Percentiles rank a stretch among this genome's conserved stretches.
These are phyloP conservation scores for Extremus antarcticus DNA, from an alignment of 495 filamentous ascomycete genomes.

Conservation along the genomic window DNA sequence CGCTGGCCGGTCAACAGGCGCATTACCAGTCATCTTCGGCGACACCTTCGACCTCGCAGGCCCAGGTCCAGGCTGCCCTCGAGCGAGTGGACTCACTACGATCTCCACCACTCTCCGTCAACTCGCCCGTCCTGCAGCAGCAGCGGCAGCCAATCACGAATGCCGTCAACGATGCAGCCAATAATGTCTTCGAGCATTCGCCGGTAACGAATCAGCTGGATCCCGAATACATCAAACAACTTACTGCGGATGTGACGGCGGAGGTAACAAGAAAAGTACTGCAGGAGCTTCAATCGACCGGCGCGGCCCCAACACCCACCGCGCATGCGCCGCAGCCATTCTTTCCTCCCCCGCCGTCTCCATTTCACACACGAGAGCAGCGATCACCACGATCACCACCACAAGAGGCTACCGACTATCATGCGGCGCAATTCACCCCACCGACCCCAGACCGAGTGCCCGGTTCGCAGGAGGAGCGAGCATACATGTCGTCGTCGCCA, in stretches of 20 bases:
- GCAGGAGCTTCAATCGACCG: background rate
- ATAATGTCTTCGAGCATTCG: constrained; percentile 19
- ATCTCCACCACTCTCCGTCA: constrained; percentile 3
- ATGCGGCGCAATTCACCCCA: constrained; percentile 31
- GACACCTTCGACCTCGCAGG: background rate
- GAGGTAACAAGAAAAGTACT: background rate
- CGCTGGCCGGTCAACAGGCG: background rate
- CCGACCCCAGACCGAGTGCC: constrained; percentile 31
- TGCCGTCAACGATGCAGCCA: constrained; percentile 31
- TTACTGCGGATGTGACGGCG: constrained; percentile 27
- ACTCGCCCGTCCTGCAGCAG: constrained; percentile 4
- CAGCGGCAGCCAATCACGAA: constrained; percentile 29
- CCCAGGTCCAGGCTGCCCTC: too few relatives aligned
- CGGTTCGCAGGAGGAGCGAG: constrained; percentile 22
- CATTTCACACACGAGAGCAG: constrained; percentile 15
- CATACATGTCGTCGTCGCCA: constrained; percentile 7
- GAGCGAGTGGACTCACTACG: constrained; percentile 5
- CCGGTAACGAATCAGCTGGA: constrained; percentile 24
- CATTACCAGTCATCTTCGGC: background rate
- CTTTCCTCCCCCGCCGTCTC: constrained; percentile 16
- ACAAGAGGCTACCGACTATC: constrained; percentile 20
- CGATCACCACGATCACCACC: constrained; percentile 17
- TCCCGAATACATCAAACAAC: constrained; percentile 29
- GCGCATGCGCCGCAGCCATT: constrained; percentile 3
- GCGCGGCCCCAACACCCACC: background rate